A percentile compares a stretch with the other conserved stretches of the same genome.
phyloP scores from a whole-genome alignment of 169 alveolate genomes.

The Plasmodium knowlesi region DNA sequence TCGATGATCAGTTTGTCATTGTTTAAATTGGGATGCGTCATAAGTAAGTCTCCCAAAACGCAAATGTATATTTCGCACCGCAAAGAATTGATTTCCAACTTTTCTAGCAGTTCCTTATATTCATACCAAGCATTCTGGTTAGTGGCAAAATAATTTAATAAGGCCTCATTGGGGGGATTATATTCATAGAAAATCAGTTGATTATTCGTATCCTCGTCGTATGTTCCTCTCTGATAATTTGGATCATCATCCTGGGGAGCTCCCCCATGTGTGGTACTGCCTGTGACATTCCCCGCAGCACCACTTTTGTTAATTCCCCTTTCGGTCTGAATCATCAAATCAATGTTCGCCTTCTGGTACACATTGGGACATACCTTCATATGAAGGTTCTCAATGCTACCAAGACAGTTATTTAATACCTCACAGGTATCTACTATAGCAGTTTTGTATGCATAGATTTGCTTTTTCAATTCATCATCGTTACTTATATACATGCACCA shows the following conservation, averaged over 20 bases:
- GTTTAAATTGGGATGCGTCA: constrained; percentile 74
- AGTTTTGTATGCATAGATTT: constrained; percentile 79
- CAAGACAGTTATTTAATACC: constrained; percentile 65
- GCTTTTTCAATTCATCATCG: constrained; percentile 76
- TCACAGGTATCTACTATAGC: constrained; percentile 80
- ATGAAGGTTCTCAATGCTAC: constrained; percentile 25
- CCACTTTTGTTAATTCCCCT: not conserved
- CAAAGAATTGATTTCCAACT: constrained; percentile 78
- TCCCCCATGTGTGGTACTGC: not conserved
- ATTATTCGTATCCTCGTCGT: constrained; percentile 10
- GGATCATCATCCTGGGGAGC: not conserved
- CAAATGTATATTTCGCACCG: constrained; percentile 82
- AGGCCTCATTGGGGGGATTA: constrained; percentile 39
- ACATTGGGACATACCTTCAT: constrained; percentile 20
- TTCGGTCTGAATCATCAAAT: not conserved
- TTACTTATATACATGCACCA: constrained; percentile 82
- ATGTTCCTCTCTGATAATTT: not conserved
- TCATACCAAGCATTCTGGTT: constrained; percentile 66
- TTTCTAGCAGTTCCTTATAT: constrained; percentile 61
- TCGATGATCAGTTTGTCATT: constrained; percentile 69
- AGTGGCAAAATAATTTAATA: constrained; percentile 22
- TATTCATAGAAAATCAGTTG: constrained; percentile 42
- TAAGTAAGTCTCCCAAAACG: constrained; percentile 78
- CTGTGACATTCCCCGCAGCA: not conserved
- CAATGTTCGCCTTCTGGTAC: constrained; percentile 40